phyloP scores from a whole-genome alignment of 1,284 basidiomycete species.

The Cutaneotrichosporon sp. region DNA sequence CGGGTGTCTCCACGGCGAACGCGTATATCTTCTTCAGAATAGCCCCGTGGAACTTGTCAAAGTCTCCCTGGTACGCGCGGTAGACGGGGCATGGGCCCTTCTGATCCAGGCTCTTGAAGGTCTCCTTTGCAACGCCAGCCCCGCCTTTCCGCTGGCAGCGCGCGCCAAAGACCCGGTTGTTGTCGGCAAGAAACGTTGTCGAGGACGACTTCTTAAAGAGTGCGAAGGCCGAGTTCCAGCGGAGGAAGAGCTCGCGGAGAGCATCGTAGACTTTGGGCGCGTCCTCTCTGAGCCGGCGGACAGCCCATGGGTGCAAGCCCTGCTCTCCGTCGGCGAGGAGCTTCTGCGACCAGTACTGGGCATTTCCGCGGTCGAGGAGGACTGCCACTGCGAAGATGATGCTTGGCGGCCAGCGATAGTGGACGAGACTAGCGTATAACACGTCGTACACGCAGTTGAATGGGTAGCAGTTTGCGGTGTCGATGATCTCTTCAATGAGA shows the following conservation, averaged over 20 bases:
- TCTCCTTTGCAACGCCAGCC: too few species aligned
- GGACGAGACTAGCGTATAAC: neutral
- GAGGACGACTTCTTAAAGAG: neutral
- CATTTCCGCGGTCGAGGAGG: neutral
- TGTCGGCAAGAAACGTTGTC: neutral
- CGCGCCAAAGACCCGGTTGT: neutral
- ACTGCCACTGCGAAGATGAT: conserved; percentile 1
- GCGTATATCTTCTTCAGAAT: neutral
- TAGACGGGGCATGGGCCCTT: neutral
- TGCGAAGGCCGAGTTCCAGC: neutral
- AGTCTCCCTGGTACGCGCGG: neutral
- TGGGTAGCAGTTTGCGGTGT: neutral
- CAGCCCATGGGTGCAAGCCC: neutral
- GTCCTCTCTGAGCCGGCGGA: neutral
- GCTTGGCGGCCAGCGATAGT: neutral
- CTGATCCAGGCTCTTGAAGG: neutral
- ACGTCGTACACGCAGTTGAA: neutral
- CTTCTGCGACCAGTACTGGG: conserved; percentile 1
- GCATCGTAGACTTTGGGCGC: neutral
- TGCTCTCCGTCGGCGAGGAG: neutral
- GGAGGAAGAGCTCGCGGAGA: neutral
- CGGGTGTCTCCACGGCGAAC: neutral
- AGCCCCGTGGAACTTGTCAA: neutral
- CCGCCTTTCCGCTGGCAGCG: neutral
- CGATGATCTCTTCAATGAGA: conserved; percentile 2